Evolutionary conservation across 768 basidiomycete genomes (phyloP).

Genomic region (Termitomyces sp.): DNA sequence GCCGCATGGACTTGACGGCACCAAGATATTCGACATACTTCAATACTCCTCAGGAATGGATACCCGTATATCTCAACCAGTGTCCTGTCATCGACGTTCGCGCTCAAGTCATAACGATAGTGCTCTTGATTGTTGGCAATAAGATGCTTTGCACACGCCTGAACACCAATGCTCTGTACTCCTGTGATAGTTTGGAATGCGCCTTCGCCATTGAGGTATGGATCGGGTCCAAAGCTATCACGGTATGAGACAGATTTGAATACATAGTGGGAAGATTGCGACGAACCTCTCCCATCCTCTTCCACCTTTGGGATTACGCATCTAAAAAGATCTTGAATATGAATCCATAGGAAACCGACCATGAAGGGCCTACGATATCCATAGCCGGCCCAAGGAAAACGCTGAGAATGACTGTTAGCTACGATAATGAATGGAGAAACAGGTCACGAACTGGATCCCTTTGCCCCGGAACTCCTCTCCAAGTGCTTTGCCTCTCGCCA

Average conservation of each 20-base stretch:
- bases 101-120: slow-evolving; percentile 42
- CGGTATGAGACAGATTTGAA: neutral
- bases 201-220: slow-evolving; percentile 60
- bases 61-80: slow-evolving; percentile 51
- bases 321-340: slow-evolving; percentile 22
- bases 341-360: neutral
- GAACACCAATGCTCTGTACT: slow-evolving; percentile 57
- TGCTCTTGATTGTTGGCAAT: slow-evolving; percentile 50
- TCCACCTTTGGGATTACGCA: slow-evolving; percentile 49
- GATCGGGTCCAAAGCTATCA: slow-evolving; percentile 52
- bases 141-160: slow-evolving; percentile 56
- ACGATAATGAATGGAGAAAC: neutral
- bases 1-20: neutral
- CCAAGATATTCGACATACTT: slow-evolving; percentile 24
- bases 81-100: slow-evolving; percentile 57
- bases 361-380: slow-evolving; percentile 38
- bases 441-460: slow-evolving; percentile 44
- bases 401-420: slow-evolving; percentile 16
- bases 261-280: neutral
- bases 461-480: slow-evolving; percentile 69
- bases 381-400: slow-evolving; percentile 50
- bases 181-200: slow-evolving; percentile 58
- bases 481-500: slow-evolving; percentile 56
- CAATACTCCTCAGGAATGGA: slow-evolving; percentile 47
- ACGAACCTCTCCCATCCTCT: slow-evolving; percentile 45